Conservation (phyloP, 2,329 filamentous ascomycete species). For the Colletotrichum euphorbiae region DNA sequence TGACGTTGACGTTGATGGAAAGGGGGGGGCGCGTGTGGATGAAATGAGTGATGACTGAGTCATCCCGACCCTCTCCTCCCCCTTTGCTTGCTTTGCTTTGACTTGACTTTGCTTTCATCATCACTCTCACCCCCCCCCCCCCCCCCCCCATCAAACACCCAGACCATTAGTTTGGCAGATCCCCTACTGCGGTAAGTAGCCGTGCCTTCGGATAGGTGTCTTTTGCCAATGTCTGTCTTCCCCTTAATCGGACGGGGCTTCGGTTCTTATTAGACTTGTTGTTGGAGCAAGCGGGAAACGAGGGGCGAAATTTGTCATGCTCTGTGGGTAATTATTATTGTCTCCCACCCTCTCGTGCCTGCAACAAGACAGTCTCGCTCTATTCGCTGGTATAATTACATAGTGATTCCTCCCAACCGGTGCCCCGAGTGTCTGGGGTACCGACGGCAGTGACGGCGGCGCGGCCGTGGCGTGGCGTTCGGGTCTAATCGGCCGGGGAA, state of each 20-base stretch:
- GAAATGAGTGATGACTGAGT: no score
- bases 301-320: conserved; percentile 29
- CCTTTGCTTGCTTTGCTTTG: no score
- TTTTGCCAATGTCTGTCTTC: background rate
- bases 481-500: background rate
- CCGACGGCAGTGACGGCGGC: background rate
- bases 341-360: background rate
- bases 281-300: background rate
- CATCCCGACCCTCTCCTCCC: no score
- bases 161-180: conserved; percentile 12
- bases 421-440: background rate
- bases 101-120: no score
- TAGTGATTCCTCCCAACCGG: background rate
- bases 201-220: background rate
- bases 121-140: no score
- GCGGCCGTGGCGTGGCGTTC: background rate
- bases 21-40: no score
- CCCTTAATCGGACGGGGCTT: conserved; percentile 12
- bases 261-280: background rate
- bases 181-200: background rate
- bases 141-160: background rate
- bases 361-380: conserved; percentile 7
- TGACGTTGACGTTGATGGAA: no score
- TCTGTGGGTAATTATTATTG: background rate
- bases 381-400: no score